Evolutionary conservation across 2,329 filamentous ascomycete species (phyloP).

Genomic region (Scopulariopsis brevicaulis): DNA sequence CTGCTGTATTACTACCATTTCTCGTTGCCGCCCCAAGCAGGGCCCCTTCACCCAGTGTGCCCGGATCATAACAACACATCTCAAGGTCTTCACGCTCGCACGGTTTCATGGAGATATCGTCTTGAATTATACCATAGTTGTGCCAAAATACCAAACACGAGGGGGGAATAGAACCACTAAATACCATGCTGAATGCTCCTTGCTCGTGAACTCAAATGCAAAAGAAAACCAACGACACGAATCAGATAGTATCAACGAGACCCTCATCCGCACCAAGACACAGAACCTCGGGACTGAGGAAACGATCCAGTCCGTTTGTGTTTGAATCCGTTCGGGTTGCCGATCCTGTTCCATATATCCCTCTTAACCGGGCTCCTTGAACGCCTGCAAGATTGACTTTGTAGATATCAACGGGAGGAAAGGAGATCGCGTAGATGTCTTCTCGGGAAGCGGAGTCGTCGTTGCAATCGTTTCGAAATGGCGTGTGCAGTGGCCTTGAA

Average conservation of each 20-base stretch:
- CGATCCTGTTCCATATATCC: not conserved
- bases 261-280: not conserved
- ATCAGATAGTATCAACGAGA: not conserved
- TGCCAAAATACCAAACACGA: not conserved
- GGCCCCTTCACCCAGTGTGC: not conserved
- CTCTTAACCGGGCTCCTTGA: not conserved
- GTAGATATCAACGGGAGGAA: not conserved
- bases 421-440: too few relatives aligned
- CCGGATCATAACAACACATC: not conserved
- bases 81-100: not conserved
- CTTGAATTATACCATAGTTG: not conserved
- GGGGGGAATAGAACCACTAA: not conserved
- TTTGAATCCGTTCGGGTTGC: not conserved
- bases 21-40: not conserved
- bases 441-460: not conserved
- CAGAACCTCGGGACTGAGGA: not conserved
- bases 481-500: not conserved
- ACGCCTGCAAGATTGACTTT: not conserved
- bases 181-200: not conserved
- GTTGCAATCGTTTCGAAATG: not conserved
- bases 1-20: not conserved
- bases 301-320: not conserved
- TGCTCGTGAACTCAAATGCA: not conserved
- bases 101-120: not conserved
- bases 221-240: not conserved